Conservation (phyloP, 495 filamentous ascomycete genomes). For the Hypoxylon trugodes region DNA sequence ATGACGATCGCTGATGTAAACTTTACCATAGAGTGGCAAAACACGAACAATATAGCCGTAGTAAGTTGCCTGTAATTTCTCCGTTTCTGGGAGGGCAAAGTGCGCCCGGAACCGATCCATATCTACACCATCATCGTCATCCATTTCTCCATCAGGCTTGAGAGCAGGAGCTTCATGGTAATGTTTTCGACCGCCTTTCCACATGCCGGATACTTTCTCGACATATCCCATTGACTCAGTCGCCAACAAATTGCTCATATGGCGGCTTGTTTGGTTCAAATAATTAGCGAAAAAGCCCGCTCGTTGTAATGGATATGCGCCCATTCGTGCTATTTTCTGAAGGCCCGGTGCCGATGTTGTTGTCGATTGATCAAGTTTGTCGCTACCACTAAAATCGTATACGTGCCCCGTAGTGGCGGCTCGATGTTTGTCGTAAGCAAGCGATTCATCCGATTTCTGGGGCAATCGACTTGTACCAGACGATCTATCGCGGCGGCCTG, state of each 20-base stretch:
- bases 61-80: constrained; percentile 89
- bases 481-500: constrained; percentile 26
- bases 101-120: constrained; percentile 83
- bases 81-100: constrained; percentile 84
- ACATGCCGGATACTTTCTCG: constrained; percentile 97
- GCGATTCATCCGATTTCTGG: constrained; percentile 18
- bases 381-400: constrained; percentile 40
- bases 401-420: constrained; percentile 50
- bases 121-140: constrained; percentile 69
- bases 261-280: constrained; percentile 73
- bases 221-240: constrained; percentile 97
- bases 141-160: constrained; percentile 65
- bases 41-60: constrained; percentile 89
- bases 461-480: constrained; percentile 18
- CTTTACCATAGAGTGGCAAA: constrained; percentile 93
- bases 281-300: constrained; percentile 87
- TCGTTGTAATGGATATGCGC: constrained; percentile 82
- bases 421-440: constrained; percentile 29
- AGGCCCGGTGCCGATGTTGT: constrained; percentile 66
- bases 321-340: constrained; percentile 76
- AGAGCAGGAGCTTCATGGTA: constrained; percentile 80
- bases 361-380: constrained; percentile 38
- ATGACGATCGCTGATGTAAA: constrained; percentile 89
- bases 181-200: constrained; percentile 89
- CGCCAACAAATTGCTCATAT: constrained; percentile 86